A percentile compares a stretch with the other conserved stretches of the same genome.
These are phyloP conservation scores for Boletus rubropictus DNA, from an alignment of 768 basidiomycete species.

Conservation along the genomic window DNA sequence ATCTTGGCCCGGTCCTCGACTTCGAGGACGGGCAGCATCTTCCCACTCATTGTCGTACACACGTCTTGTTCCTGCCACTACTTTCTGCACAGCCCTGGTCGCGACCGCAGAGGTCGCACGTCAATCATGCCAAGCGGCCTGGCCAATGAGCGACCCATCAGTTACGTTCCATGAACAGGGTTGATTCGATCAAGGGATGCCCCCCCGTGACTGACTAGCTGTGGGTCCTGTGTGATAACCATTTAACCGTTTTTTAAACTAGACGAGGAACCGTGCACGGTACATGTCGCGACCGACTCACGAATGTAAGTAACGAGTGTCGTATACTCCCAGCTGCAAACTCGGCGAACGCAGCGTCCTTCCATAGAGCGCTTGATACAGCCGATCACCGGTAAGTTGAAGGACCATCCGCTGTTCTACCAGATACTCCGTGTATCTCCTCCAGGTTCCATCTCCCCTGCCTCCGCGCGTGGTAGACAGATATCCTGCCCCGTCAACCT, in stretches of 20 bases:
- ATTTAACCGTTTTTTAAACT: not conserved
- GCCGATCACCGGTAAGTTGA: conserved; percentile 37
- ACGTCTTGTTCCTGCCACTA: conserved; percentile 4
- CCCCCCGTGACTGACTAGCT: conserved; percentile 2
- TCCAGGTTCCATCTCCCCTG: conserved; percentile 53
- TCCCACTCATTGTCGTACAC: too few species aligned
- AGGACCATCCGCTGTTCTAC: conserved; percentile 48
- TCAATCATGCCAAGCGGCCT: not conserved
- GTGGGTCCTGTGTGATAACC: not conserved
- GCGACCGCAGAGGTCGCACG: too few species aligned
- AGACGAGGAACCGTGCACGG: not conserved
- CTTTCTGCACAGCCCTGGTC: conserved; percentile 11
- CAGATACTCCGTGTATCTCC: conserved; percentile 54
- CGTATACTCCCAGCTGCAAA: conserved; percentile 5
- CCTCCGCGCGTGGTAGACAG: conserved; percentile 23
- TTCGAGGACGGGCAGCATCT: too few species aligned
- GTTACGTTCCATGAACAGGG: conserved; percentile 16
- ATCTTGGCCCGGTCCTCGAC: too few species aligned
- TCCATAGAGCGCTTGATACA: conserved; percentile 34
- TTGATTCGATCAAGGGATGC: not conserved
- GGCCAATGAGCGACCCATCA: too few species aligned
- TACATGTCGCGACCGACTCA: conserved; percentile 2
- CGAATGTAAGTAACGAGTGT: conserved; percentile 8
- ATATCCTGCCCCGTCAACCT: conserved; percentile 7
- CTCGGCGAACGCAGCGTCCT: conserved; percentile 6